A percentile compares a stretch with the other conserved stretches of the same genome.
phyloP scores from a whole-genome alignment of 805 yeast genomes.

The Sugiyamaella lignohabitans region DNA sequence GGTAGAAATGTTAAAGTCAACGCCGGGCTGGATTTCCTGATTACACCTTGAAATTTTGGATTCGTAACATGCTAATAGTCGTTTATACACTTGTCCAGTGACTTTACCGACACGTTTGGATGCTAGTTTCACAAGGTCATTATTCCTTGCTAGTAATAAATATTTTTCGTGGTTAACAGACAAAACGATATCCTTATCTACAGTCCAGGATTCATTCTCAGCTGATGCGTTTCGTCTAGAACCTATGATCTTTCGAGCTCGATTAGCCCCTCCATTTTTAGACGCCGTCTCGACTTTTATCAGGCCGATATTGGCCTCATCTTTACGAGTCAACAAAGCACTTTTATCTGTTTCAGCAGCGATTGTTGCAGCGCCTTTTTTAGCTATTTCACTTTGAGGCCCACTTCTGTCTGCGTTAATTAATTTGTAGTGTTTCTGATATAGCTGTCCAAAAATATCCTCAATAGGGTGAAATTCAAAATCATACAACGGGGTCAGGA shows the following conservation, averaged over 20 bases:
- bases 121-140: constrained; percentile 56
- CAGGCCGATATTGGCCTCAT: constrained; percentile 19
- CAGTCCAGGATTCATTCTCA: constrained; percentile 1
- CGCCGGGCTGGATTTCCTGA: constrained; percentile 26
- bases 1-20: constrained; percentile 31
- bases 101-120: constrained; percentile 63
- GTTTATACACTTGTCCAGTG: constrained; percentile 56
- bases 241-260: neutral
- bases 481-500: constrained; percentile 43
- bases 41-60: constrained; percentile 34
- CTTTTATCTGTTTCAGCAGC: constrained; percentile 35
- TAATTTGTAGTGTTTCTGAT: constrained; percentile 18
- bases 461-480: constrained; percentile 32
- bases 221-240: neutral
- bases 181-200: constrained; percentile 35
- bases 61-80: constrained; percentile 55
- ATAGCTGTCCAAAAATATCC: constrained; percentile 23
- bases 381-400: constrained; percentile 47
- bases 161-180: constrained; percentile 61
- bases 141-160: constrained; percentile 57
- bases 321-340: constrained; percentile 15
- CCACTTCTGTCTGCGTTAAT: constrained; percentile 13
- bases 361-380: constrained; percentile 56
- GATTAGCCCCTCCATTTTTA: neutral
- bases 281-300: constrained; percentile 5